Base-by-base conservation (phyloP, 2,329 filamentous ascomycete genomes). In the Aphanocladium album region DNA sequence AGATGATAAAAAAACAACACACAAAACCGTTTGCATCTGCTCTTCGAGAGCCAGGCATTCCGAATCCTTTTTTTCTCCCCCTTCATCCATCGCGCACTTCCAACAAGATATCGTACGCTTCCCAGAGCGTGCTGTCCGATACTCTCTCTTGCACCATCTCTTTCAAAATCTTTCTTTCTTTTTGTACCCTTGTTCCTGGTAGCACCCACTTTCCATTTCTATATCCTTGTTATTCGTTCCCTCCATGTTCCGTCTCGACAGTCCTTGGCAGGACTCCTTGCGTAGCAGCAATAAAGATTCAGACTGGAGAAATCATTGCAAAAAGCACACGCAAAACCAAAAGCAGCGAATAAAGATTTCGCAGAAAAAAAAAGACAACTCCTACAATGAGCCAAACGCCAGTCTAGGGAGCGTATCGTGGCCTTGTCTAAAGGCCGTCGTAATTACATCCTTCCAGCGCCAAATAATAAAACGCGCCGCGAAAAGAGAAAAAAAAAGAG, bases 391-490 rank as follows among this genome's bases (percentile, higher is more conserved):
- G 27, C 60, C 55, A 19, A 58, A 59, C 56, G 60, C 60, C 60
- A 52, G 49, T 62, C 55, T 58, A 62, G 51, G 60, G 60, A 62
- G 56, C 45, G 60, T 62, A 62, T 39, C 57, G 46, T 47, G 60
- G 27, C 60, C 53, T 54, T 58, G 49, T 61, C 57, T 19, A 61
- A 57, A 56, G 60, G 35, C 72, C 72, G 71, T 74, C 72, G 67
- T 74, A 68, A 75, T 74, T 75, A 75, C 71, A 71, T 71, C 69
- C 70, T 72, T 70, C 67, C 58, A 63, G 66, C 62, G 67, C 68
- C 67, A 66, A 71, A 66, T 68, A 70, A 12, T 58, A 66, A 61
- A 66, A 60, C 62, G 60, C 67, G 62, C 64, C 59, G 58, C 46
- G 43, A 59, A 61, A 61, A 50, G 43, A 60, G 55, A 16, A 60